Percentiles rank a stretch among this genome's conserved stretches.
These are phyloP conservation scores for Nepenthes gracilis DNA, from an alignment of 148 eudicot genomes.

Conservation along the genomic window DNA sequence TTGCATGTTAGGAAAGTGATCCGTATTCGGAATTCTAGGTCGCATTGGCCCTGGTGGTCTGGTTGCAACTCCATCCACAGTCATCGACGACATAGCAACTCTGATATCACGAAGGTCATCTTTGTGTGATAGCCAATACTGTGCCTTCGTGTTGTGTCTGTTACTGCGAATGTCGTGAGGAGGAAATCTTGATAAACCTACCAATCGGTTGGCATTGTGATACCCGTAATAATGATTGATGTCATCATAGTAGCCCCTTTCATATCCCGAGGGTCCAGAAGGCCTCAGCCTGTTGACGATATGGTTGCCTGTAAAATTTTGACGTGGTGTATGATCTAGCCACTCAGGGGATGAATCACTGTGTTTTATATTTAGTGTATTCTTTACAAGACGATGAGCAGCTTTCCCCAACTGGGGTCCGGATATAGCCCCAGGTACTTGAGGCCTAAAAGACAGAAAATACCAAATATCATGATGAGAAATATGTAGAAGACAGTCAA, in stretches of 20 bases:
- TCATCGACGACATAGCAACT: slow-evolving; percentile 48
- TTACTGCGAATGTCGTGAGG: background rate
- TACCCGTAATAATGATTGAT: slow-evolving; percentile 14
- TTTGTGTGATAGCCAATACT: slow-evolving; percentile 17
- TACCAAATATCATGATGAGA: too few relatives aligned
- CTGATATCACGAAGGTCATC: slow-evolving; percentile 32
- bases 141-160: slow-evolving; percentile 20
- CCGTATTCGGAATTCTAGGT: slow-evolving; percentile 27
- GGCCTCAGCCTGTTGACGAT: slow-evolving; percentile 41
- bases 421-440: slow-evolving; percentile 55
- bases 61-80: slow-evolving; percentile 18
- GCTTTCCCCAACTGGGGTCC: slow-evolving; percentile 85
- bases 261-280: slow-evolving; percentile 59
- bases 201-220: slow-evolving; percentile 17
- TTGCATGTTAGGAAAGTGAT: slow-evolving; percentile 16
- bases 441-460: slow-evolving; percentile 38
- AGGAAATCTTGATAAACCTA: slow-evolving; percentile 19
- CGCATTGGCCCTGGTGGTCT: slow-evolving; percentile 21
- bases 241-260: slow-evolving; percentile 38
- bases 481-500: too few relatives aligned
- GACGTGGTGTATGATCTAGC: slow-evolving; percentile 22
- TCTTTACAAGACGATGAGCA: slow-evolving; percentile 78
- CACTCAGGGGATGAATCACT: slow-evolving; percentile 28
- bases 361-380: slow-evolving; percentile 58
- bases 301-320: slow-evolving; percentile 33